Evolutionary conservation across 257 asterid species (phyloP).

Genomic region (Capsicum rhomboideum): DNA sequence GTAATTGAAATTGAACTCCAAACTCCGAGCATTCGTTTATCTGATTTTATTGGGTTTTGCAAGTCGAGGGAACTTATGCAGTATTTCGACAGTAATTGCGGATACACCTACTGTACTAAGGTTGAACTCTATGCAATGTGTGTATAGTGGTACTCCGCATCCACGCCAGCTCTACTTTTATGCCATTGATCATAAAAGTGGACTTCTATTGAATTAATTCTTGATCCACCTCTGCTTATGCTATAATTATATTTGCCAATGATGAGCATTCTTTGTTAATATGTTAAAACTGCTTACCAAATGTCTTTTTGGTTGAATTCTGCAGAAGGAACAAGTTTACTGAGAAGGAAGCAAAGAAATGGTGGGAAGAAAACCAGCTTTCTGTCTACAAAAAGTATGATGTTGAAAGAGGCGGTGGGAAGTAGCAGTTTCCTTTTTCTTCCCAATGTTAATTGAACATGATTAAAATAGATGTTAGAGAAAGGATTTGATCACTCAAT

Average conservation of each 20-base stretch:
- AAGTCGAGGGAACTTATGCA: background rate
- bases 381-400: conserved; percentile 19
- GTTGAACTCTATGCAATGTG: background rate
- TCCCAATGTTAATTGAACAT: background rate
- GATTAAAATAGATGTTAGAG: background rate
- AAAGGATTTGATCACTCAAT: background rate
- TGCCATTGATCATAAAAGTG: too few species aligned
- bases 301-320: background rate
- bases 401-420: conserved; percentile 12
- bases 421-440: background rate
- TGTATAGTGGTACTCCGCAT: background rate
- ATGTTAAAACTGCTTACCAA: background rate
- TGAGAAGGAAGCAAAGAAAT: conserved; percentile 27
- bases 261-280: background rate
- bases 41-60: background rate
- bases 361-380: conserved; percentile 41
- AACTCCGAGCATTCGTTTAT: background rate
- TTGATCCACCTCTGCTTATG: background rate
- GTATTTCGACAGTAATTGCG: background rate
- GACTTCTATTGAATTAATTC: background rate
- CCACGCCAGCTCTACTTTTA: background rate
- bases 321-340: conserved; percentile 34
- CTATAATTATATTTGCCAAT: background rate
- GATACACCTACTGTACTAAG: background rate
- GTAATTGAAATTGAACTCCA: background rate